Evolutionary conservation across 768 basidiomycete genomes (phyloP), one percentile per base, ranked within the genome.

Genomic region (Phlebiopsis flavidoalba): DNA sequence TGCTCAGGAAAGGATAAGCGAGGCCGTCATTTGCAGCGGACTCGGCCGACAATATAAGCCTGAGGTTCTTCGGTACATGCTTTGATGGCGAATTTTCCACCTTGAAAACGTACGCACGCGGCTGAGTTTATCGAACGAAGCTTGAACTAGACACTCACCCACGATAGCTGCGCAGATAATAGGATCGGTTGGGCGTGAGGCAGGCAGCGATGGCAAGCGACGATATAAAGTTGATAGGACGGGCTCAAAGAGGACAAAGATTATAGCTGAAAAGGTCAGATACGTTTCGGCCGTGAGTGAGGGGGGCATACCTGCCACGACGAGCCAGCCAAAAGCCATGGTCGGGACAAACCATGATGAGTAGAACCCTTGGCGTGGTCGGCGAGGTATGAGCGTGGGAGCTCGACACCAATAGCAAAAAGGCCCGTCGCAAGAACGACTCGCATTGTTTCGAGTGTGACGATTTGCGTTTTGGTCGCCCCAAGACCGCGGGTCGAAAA

Each of bases 11-110:
- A 0, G 95, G 95, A 71, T 95, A 97, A 1, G 95, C 94, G 14
- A 98, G 80, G 1, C 97, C 97, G 66, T 98, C 97, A 72, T 99
- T 99, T 7, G 92, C 88, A 0, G 95, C 97, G 5, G 91, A 91
- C 73, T 98, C 96, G 0, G 92, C 93, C 0, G 90, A 83, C 7
- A 97, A 77, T 47, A 97, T 80, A 22, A 85, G 88, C 31, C 95
- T 85, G 22, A 98, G 79, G 56, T 92, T 87, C 5, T 75, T 63
- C 4, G 89, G 89, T 4, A 93, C 90, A 66, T 92, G 82, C 59
- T 79, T n/a, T 82, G 14, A 77, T 72, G 0, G 91, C 90, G 64
- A 81, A 93, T 61, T 79, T 84, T 0, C 91, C 90, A 10, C 87
- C 89, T 89, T 3, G 3, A 19, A 3, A 40, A 1, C n/a, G 33